Percentiles rank a stretch among this genome's conserved stretches.
phyloP scores from a whole-genome alignment of 1,284 basidiomycete genomes.

The Trichosporon inkin region DNA sequence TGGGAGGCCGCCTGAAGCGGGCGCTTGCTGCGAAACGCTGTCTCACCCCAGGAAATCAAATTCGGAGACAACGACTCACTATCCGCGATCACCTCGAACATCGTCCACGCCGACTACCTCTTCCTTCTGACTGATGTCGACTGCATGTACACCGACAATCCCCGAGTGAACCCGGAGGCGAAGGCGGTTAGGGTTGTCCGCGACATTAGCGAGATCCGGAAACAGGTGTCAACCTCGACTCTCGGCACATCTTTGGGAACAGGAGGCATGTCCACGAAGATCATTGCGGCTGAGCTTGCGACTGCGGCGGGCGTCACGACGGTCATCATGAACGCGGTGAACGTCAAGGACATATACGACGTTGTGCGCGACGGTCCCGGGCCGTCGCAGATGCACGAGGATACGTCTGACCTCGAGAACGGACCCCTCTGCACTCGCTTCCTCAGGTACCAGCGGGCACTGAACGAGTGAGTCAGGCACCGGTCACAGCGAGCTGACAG shows the following conservation, averaged over 20 bases:
- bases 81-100: constrained; percentile 91
- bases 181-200: constrained; percentile 74
- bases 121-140: constrained; percentile 97
- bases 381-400: constrained; percentile 33
- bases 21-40: background rate
- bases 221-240: constrained; percentile 82
- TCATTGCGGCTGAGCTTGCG: constrained; percentile 96
- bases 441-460: constrained; percentile 65
- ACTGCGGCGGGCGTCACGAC: constrained; percentile 95
- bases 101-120: constrained; percentile 95
- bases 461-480: constrained; percentile 60
- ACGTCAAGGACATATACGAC: constrained; percentile 69
- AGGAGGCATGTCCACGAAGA: constrained; percentile 98
- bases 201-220: constrained; percentile 75
- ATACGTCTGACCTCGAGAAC: constrained; percentile 28
- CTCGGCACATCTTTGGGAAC: constrained; percentile 91
- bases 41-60: constrained; percentile 78
- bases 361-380: constrained; percentile 63
- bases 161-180: constrained; percentile 79
- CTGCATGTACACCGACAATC: constrained; percentile 87
- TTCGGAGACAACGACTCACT: constrained; percentile 99
- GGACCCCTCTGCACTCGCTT: constrained; percentile 76
- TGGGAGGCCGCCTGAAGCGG: constrained; percentile 23
- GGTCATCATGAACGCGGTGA: constrained; percentile 77
- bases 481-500: background rate